Evolutionary conservation across 2,329 filamentous ascomycete species (phyloP), one percentile per base, ranked within the genome.

Genomic region (Cladosporium cucumerinum): DNA sequence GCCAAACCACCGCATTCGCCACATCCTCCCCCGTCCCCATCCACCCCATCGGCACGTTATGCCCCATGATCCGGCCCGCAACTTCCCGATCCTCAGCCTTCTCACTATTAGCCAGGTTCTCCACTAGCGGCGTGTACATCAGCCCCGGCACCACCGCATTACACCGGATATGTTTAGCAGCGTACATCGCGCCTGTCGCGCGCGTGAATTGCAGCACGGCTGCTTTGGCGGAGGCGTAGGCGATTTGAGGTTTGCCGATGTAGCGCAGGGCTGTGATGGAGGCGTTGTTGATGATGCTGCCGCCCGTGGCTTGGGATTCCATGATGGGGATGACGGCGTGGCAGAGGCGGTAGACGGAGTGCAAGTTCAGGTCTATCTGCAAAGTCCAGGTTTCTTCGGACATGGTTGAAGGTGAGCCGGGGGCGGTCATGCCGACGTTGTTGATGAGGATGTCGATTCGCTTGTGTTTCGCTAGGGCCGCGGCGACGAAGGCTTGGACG

Each of bases 1-100:
- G 77, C 72, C 88, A 98, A 0, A 97, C 86, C 0, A 93, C 97
- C 1, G 93, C 91, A 77, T 98, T 93, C 0, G 92, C 90, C 2
- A 87, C 84, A 74, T 88, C 86, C 75, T 82, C 83, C 0, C 84
- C 82, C 72, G 84, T 82, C 0, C 85, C 85, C 80, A 87, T 86
- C 36, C 74, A 75, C 0, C 84, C 85, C 80, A 85, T 83, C 0
- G 86, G 86, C 1, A 88, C 85, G 70, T 87, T 85, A 14, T 76
- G 76, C 63, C 85, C 80, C 64, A 85, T 82, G 68, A 82, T 82
- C 66, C 78, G 77, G 64, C 80, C 76, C 64, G 85, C 85, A 55
- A 79, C 82, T 39, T 82, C 82, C 57, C 81, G 79, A 21, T 81
- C 79, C 1, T 78, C 82, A 0, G 72, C 73, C 4, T 73, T 74